Conservation (phyloP, 129 eudicot genomes). For the Tagetes erecta region DNA sequence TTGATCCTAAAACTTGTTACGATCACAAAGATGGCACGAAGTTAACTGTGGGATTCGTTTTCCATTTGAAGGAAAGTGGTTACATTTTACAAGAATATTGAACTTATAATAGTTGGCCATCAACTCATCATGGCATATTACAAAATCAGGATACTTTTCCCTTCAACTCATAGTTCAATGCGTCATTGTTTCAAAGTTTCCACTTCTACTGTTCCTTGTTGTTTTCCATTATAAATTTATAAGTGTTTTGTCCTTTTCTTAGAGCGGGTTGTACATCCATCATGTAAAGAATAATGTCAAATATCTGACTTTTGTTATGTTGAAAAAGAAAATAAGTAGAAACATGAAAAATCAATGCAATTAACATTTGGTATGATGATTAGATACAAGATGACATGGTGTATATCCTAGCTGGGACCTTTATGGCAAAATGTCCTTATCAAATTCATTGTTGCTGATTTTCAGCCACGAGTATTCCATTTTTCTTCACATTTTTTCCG, state of each 20-base stretch:
- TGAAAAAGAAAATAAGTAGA: background rate
- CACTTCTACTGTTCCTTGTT: background rate
- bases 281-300: background rate
- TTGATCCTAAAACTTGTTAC: background rate
- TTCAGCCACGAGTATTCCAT: background rate
- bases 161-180: background rate
- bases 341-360: background rate
- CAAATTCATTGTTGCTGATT: slow-evolving; percentile 1
- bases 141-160: background rate
- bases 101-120: background rate
- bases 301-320: too few species aligned
- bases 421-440: background rate
- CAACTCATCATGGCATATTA: background rate
- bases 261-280: background rate
- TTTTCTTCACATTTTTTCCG: background rate
- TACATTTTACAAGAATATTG: background rate
- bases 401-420: background rate
- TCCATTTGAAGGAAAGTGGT: background rate
- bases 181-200: background rate
- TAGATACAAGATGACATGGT: background rate
- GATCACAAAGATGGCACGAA: background rate
- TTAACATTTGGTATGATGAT: background rate
- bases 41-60: background rate
- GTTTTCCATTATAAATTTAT: background rate
- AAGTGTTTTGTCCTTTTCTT: background rate